phyloP scores from a whole-genome alignment of 768 basidiomycete species.

The Lentinula guzmanii region DNA sequence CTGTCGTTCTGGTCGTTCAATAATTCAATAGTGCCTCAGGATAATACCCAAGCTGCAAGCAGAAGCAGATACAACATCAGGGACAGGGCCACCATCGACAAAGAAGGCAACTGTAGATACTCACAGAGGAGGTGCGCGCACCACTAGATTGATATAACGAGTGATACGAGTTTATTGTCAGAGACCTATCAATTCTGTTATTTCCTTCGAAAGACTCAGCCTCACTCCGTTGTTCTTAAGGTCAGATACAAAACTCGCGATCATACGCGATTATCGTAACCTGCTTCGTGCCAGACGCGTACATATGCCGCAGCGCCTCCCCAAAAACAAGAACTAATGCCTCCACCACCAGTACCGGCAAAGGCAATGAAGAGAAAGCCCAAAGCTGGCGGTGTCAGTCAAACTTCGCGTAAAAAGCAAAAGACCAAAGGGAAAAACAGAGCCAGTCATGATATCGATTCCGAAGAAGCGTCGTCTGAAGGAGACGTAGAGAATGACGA shows the following conservation, averaged over 20 bases:
- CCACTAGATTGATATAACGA: neutral
- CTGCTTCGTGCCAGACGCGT: constrained; percentile 28
- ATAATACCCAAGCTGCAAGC: constrained; percentile 61
- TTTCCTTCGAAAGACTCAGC: constrained; percentile 78
- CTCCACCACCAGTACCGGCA: constrained; percentile 12
- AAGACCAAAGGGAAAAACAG: constrained; percentile 32
- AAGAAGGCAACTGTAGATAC: constrained; percentile 77
- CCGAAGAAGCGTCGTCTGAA: constrained; percentile 14
- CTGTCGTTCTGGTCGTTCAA: constrained; percentile 11
- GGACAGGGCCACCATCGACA: constrained; percentile 30
- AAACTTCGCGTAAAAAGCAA: constrained; percentile 20
- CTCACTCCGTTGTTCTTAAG: constrained; percentile 79
- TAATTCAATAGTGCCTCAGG: constrained; percentile 24
- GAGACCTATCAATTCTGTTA: constrained; percentile 90
- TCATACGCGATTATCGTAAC: neutral
- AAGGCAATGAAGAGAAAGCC: constrained; percentile 15
- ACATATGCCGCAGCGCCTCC: constrained; percentile 28
- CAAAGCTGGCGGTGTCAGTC: constrained; percentile 7
- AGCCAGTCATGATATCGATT: constrained; percentile 15
- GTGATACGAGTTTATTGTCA: constrained; percentile 21
- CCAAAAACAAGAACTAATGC: constrained; percentile 14
- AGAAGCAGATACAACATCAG: constrained; percentile 44
- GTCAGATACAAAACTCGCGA: constrained; percentile 28
- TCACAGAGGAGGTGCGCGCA: constrained; percentile 67
- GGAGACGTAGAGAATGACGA: constrained; percentile 19